phyloP scores from a whole-genome alignment of 345 rosid species.

The Limnanthes douglasii region DNA sequence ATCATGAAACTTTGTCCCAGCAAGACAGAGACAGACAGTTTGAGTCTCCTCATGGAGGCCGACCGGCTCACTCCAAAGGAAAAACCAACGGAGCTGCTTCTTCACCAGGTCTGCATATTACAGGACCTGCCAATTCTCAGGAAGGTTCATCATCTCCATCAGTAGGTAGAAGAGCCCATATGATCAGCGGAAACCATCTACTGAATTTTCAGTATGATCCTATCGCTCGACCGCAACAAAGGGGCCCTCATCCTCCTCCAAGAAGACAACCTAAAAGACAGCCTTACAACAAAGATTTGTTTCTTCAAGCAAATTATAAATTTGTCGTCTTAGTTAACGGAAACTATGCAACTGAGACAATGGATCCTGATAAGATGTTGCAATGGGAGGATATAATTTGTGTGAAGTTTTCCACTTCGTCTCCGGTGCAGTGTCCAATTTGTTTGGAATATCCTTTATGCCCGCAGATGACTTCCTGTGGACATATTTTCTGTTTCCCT shows the following conservation, averaged over 20 bases:
- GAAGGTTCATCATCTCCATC: constrained; percentile 26
- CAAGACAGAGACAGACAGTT: constrained; percentile 10
- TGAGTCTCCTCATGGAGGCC: constrained; percentile 12
- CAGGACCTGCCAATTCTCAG: constrained; percentile 19
- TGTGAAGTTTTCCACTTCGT: constrained; percentile 71
- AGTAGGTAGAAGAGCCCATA: constrained; percentile 58
- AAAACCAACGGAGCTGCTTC: constrained; percentile 23
- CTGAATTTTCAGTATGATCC: constrained; percentile 94
- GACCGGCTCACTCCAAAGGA: constrained; percentile 31
- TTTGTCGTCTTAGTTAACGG: constrained; percentile 80
- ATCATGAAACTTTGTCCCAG: constrained; percentile 17
- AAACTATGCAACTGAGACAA: constrained; percentile 36
- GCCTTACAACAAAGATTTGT: constrained; percentile 84
- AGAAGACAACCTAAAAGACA: constrained; percentile 49
- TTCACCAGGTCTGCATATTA: constrained; percentile 20
- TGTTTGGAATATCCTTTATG: constrained; percentile 88
- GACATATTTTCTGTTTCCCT: constrained; percentile 95
- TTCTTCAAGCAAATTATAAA: constrained; percentile 94
- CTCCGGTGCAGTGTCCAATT: constrained; percentile 80
- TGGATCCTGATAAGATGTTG: constrained; percentile 90
- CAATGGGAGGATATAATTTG: constrained; percentile 88
- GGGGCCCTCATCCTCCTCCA: constrained; percentile 36
- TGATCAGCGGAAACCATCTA: constrained; percentile 64
- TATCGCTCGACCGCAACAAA: constrained; percentile 38
- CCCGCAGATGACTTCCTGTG: constrained; percentile 91